A percentile compares a stretch with the other conserved stretches of the same genome.
Evolutionary conservation across 1,284 basidiomycete species (phyloP).

Genomic region (Trichosporon coremiiforme): DNA sequence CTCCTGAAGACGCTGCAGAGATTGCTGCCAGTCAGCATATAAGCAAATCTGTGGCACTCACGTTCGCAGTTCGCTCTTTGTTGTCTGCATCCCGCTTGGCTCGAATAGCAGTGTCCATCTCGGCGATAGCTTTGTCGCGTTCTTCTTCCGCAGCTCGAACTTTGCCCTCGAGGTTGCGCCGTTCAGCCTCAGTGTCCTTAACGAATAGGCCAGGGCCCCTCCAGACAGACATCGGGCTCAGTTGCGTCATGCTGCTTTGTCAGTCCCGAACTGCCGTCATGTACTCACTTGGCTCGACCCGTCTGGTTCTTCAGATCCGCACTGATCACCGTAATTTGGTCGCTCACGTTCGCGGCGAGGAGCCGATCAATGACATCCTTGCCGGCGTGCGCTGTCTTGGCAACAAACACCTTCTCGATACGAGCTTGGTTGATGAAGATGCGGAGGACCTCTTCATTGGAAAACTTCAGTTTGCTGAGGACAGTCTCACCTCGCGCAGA

Average conservation of each 20-base stretch:
- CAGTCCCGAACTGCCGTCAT: background rate
- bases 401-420: slow-evolving; percentile 75
- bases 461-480: slow-evolving; percentile 77
- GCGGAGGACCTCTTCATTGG: slow-evolving; percentile 73
- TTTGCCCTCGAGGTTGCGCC: background rate
- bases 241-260: slow-evolving; percentile 15
- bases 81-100: background rate
- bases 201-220: slow-evolving; percentile 36
- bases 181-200: slow-evolving; percentile 35
- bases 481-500: slow-evolving; percentile 72
- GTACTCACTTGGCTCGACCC: background rate
- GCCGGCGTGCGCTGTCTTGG: slow-evolving; percentile 64
- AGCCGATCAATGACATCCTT: slow-evolving; percentile 62
- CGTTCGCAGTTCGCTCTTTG: slow-evolving; percentile 1
- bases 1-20: slow-evolving; percentile 1
- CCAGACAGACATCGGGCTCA: slow-evolving; percentile 35
- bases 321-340: slow-evolving; percentile 33
- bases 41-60: background rate
- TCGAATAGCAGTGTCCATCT: background rate
- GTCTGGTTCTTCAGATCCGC: slow-evolving; percentile 33
- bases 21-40: background rate
- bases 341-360: slow-evolving; percentile 23
- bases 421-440: slow-evolving; percentile 72
- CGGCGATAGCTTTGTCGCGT: background rate
- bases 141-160: slow-evolving; percentile 1